Evolutionary conservation across 2,329 filamentous ascomycete genomes (phyloP).

Genomic region (Didymella arachidicola): DNA sequence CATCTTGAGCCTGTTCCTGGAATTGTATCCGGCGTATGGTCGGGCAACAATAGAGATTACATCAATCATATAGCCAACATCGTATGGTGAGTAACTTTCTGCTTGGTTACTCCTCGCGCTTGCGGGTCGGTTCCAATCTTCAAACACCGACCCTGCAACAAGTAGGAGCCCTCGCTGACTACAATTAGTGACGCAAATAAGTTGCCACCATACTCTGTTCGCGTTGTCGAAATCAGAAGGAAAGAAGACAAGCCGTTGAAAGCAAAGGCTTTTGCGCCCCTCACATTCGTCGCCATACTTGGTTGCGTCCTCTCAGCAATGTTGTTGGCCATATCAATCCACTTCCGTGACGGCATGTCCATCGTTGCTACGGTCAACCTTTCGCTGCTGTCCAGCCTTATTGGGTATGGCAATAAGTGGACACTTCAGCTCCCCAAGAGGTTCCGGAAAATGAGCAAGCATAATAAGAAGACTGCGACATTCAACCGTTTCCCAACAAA

Average conservation of each 20-base stretch:
- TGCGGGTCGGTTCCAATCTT: conserved; percentile 1
- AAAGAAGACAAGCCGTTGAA: conserved; percentile 40
- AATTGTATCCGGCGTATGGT: conserved; percentile 56
- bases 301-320: conserved; percentile 55
- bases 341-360: conserved; percentile 59
- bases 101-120: too few relatives aligned
- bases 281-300: conserved; percentile 56
- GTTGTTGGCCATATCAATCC: conserved; percentile 56
- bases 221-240: conserved; percentile 49
- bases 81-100: conserved; percentile 47
- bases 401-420: conserved; percentile 61
- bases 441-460: neutral
- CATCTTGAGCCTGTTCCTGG: conserved; percentile 53
- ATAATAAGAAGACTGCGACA: neutral
- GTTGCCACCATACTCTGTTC: conserved; percentile 51
- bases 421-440: conserved; percentile 53
- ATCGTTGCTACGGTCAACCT: conserved; percentile 58
- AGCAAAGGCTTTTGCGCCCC: conserved; percentile 55
- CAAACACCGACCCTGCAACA: too few relatives aligned
- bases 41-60: conserved; percentile 56
- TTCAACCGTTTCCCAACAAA: too few relatives aligned
- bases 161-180: neutral
- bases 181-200: conserved; percentile 44
- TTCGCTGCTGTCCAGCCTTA: conserved; percentile 58
- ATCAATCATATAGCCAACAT: conserved; percentile 60